Evolutionary conservation across 2,329 filamentous ascomycete genomes (phyloP), one percentile per base, ranked within the genome.

Genomic region (Aureobasidium sp.): DNA sequence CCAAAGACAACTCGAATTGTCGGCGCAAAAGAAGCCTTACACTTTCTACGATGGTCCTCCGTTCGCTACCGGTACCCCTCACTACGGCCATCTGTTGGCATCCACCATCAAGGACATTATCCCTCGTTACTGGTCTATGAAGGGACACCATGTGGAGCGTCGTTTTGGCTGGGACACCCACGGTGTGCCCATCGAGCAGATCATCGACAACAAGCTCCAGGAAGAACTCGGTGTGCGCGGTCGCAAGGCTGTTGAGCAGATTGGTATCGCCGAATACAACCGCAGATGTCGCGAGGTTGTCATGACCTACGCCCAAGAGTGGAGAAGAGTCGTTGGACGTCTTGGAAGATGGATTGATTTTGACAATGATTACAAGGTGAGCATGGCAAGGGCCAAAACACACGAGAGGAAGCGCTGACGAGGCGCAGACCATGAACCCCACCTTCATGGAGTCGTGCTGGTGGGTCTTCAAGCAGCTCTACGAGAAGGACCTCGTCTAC

Each of bases 51-150:
- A 96, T 88, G 67, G 88, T 61, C 82, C 82, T 47, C 79, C 78
- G 1, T 81, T 81, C 67, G 77, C 78, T 24, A 81, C 78, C 7
- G 83, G 84, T 41, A 79, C 84, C 64, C 84, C 84, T 46, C 86
- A 88, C 73, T 87, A 88, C 70, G 84, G 87, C 63, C 91, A 96
- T 76, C 78, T 96, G 59, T 82, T 96, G 67, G 89, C 93, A 41
- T 96, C 91, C 24, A 97, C 92, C 55, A 96, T 97, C 79, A 97
- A 97, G 77, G 93, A 97, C 75, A 94, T 96, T 64, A 96, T 97
- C 67, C 92, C 93, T 9, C 82, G 93, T 69, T 97, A 97, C 76
- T 97, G 92, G 91, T 92, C 92, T 57, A 96, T 96, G 92, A 95
- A 95, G 74, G 93, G 93, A 17, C 90, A 87, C 72, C 89, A 96